Conservation (phyloP, 2,329 filamentous ascomycete genomes). For the Colletotrichum zoysiae region DNA sequence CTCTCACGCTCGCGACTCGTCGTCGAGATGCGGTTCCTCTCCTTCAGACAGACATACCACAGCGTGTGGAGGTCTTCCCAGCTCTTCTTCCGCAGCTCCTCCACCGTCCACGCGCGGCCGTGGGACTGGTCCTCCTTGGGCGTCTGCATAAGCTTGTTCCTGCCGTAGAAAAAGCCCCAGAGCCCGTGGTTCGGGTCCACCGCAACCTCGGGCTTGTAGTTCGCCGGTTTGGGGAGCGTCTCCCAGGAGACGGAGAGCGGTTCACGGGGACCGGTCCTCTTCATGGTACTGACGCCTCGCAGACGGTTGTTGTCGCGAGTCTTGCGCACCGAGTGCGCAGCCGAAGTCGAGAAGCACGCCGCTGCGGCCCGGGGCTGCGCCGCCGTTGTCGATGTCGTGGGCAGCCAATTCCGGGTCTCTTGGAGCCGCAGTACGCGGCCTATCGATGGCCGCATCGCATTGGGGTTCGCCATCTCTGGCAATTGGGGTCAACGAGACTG, state of each 20-base stretch:
- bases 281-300: constrained; percentile 85
- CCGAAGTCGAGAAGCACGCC: constrained; percentile 67
- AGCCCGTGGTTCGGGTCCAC: constrained; percentile 85
- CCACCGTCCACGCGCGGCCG: constrained; percentile 85
- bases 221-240: constrained; percentile 79
- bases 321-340: constrained; percentile 61
- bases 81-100: constrained; percentile 88
- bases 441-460: constrained; percentile 48
- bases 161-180: constrained; percentile 88
- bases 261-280: constrained; percentile 80
- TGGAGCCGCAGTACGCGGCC: constrained; percentile 46
- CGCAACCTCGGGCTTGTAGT: constrained; percentile 69
- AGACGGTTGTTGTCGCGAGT: constrained; percentile 81
- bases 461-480: constrained; percentile 48
- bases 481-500: constrained; percentile 35
- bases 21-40: constrained; percentile 91
- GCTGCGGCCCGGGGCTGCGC: constrained; percentile 31
- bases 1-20: constrained; percentile 76
- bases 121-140: constrained; percentile 79
- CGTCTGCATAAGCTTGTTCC: constrained; percentile 75
- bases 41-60: constrained; percentile 95
- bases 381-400: constrained; percentile 6
- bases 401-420: constrained; percentile 29
- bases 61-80: constrained; percentile 94
- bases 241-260: constrained; percentile 80